A percentile compares a stretch with the other conserved stretches of the same genome.
Conservation (phyloP, 2,329 filamentous ascomycete genomes). For the Botrytis porri region DNA sequence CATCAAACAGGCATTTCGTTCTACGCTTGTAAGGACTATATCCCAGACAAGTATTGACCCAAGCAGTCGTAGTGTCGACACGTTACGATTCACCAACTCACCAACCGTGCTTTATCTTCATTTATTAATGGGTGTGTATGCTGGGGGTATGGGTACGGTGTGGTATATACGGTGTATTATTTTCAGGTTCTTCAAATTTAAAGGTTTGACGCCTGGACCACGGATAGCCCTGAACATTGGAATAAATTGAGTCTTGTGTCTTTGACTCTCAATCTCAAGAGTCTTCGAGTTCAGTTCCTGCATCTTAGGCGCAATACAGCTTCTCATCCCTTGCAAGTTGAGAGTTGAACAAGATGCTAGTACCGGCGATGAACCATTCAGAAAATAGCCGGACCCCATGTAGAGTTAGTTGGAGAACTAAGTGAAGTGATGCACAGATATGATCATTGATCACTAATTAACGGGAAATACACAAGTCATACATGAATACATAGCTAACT, state of each 20-base stretch:
- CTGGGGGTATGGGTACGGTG: not conserved
- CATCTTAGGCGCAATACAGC: conserved; percentile 12
- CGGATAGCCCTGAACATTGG: conserved; percentile 1
- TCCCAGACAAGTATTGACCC: not conserved
- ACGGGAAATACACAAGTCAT: not conserved
- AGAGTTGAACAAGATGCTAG: not conserved
- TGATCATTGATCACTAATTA: conserved; percentile 2
- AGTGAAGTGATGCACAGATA: conserved; percentile 2
- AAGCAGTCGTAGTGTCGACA: not conserved
- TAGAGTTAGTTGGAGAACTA: not conserved
- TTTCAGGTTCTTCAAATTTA: not conserved
- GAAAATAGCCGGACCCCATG: conserved; percentile 1
- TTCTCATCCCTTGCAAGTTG: not conserved
- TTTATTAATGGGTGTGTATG: not conserved
- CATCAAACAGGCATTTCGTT: not conserved
- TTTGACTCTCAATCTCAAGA: not conserved
- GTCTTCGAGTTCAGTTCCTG: conserved; percentile 3
- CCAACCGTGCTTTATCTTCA: not conserved
- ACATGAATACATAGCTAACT: not conserved
- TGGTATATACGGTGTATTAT: not conserved
- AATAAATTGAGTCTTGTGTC: not conserved
- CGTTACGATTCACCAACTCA: not conserved
- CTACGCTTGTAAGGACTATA: conserved; percentile 10
- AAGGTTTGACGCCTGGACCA: conserved; percentile 1
- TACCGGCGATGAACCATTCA: conserved; percentile 14